Evolutionary conservation across 139 green algal species (phyloP).

Genomic region (Dunaliella sp.): DNA sequence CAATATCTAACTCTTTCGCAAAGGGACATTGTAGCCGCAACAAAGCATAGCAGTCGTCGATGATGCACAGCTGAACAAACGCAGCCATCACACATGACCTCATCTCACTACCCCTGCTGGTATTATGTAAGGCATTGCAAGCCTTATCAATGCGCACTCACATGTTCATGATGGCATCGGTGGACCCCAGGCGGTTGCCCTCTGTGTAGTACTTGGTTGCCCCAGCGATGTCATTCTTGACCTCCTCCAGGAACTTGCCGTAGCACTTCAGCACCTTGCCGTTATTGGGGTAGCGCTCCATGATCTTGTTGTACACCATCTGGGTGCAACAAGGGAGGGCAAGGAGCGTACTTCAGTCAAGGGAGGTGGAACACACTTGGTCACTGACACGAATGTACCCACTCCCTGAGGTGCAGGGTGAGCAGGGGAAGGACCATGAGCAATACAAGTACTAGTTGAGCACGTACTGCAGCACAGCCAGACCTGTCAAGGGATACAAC

Average conservation of each 20-base stretch:
- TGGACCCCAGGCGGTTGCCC: constrained; percentile 8
- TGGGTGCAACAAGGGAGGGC: no score
- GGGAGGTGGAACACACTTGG: no score
- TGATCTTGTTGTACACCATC: constrained; percentile 8
- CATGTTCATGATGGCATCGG: constrained; percentile 10
- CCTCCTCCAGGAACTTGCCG: constrained; percentile 42
- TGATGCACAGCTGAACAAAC: not conserved
- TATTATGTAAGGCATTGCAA: no score
- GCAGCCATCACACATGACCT: not conserved
- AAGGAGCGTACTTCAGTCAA: no score
- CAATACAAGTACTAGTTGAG: no score
- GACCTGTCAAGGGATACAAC: no score
- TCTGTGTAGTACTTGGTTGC: constrained; percentile 21
- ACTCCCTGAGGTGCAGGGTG: no score
- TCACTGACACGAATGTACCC: no score
- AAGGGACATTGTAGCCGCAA: not conserved
- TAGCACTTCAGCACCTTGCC: constrained; percentile 43
- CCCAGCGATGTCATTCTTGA: constrained; percentile 19
- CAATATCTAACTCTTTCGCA: no score
- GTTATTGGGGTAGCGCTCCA: constrained; percentile 46
- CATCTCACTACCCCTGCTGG: not conserved
- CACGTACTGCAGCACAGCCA: no score
- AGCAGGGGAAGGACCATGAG: no score
- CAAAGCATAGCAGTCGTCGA: not conserved
- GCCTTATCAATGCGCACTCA: no score